These are phyloP conservation scores for Hamamelis virginiana DNA, from an alignment of 164 flowering plant genomes.

Conservation along the genomic window DNA sequence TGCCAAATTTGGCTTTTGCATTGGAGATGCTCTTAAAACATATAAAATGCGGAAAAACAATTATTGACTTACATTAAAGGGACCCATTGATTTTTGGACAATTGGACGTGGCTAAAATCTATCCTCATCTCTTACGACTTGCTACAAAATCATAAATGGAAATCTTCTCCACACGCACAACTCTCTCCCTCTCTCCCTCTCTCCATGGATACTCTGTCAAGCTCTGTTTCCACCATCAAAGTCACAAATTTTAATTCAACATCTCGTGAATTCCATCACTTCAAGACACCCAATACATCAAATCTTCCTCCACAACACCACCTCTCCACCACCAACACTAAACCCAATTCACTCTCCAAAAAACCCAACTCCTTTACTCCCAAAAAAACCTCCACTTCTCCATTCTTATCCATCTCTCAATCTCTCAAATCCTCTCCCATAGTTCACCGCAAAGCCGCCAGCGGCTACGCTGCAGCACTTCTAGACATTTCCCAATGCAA, in stretches of 20 bases:
- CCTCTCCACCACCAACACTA: constrained; percentile 14
- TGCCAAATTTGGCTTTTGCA: no score
- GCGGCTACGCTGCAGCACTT: constrained; percentile 69
- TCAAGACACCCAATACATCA: constrained; percentile 21
- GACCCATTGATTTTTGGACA: neutral
- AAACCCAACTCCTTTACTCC: constrained; percentile 3
- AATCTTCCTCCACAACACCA: constrained; percentile 4
- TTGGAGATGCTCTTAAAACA: no score
- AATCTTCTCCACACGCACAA: neutral
- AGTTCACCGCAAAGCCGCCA: constrained; percentile 37
- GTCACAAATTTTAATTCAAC: constrained; percentile 23
- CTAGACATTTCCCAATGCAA: constrained; percentile 42
- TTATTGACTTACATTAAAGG: neutral
- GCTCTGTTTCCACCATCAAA: constrained; percentile 35
- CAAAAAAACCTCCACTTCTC: constrained; percentile 1
- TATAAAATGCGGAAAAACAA: neutral
- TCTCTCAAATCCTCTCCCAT: constrained; percentile 5
- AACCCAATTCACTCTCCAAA: constrained; percentile 19
- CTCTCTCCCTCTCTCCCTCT: neutral
- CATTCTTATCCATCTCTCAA: constrained; percentile 9
- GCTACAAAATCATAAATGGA: neutral
- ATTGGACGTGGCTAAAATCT: neutral
- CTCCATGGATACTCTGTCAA: constrained; percentile 49
- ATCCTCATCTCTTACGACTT: neutral
- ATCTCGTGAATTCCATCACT: constrained; percentile 21